phyloP scores from a whole-genome alignment of 2,329 filamentous ascomycete species.

The Trichoderma pleuroti region DNA sequence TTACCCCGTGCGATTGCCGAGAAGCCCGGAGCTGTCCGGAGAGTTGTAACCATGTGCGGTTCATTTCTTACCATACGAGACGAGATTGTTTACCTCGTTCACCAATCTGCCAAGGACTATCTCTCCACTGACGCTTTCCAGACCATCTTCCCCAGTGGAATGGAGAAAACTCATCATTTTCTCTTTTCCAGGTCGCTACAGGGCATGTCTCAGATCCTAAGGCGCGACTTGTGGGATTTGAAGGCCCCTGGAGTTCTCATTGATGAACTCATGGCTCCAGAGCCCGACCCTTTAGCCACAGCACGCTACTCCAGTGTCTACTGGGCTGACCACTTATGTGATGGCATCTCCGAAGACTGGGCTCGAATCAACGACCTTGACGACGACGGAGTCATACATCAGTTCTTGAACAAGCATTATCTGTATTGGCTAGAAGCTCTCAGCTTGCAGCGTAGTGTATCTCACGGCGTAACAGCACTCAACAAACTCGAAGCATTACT shows the following conservation, averaged over 20 bases:
- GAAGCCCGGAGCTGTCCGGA: background rate
- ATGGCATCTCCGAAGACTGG: background rate
- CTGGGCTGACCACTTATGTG: background rate
- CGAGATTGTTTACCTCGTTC: background rate
- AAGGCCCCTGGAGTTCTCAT: background rate
- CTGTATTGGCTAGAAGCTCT: conserved; percentile 45
- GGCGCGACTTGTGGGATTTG: background rate
- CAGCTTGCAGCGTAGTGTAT: conserved; percentile 30
- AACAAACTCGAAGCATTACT: background rate
- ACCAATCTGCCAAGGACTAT: background rate
- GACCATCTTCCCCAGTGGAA: background rate
- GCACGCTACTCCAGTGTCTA: background rate
- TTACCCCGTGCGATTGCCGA: background rate
- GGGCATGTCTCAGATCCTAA: background rate
- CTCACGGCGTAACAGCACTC: conserved; percentile 20
- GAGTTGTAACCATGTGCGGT: background rate
- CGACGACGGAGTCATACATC: background rate
- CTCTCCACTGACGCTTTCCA: background rate
- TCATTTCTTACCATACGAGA: background rate
- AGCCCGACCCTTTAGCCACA: background rate
- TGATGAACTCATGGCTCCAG: background rate
- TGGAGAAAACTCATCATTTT: background rate
- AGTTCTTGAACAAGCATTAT: background rate
- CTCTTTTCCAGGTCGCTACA: background rate
- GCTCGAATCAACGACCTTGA: background rate